These are phyloP conservation scores for Eudorina sp. DNA, from an alignment of 139 green algal genomes.

Conservation along the genomic window DNA sequence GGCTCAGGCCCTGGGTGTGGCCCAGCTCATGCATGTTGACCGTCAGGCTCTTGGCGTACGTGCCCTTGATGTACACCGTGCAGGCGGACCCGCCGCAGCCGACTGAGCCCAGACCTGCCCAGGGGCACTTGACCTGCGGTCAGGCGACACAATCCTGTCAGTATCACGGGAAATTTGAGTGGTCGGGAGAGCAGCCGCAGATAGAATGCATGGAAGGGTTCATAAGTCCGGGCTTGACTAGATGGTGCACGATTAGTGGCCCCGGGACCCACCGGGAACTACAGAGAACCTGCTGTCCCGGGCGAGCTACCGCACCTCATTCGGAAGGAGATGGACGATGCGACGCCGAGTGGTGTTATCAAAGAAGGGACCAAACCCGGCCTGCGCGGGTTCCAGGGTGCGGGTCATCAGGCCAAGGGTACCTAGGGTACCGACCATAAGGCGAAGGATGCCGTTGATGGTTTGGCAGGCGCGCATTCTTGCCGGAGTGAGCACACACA, in stretches of 20 bases:
- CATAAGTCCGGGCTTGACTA: no score
- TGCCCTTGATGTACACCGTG: constrained; percentile 32
- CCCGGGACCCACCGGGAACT: no score
- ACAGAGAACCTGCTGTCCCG: no score
- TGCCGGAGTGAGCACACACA: no score
- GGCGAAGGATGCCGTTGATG: no score
- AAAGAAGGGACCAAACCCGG: not conserved
- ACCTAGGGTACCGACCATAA: not conserved
- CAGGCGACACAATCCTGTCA: no score
- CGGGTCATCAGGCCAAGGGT: not conserved
- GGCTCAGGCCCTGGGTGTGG: constrained; percentile 39
- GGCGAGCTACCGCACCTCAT: no score
- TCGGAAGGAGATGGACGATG: not conserved
- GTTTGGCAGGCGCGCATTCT: no score
- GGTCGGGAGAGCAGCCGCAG: no score
- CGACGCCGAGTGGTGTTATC: not conserved
- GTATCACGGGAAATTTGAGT: not conserved
- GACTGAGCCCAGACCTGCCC: constrained; percentile 15
- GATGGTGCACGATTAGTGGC: no score
- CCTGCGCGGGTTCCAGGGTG: not conserved
- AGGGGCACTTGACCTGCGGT: constrained; percentile 8
- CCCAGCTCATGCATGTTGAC: constrained; percentile 32
- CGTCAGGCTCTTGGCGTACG: not conserved
- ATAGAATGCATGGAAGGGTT: no score
- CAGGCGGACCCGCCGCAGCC: constrained; percentile 14